phyloP scores from a whole-genome alignment of 2,329 filamentous ascomycete species.

The Beauveria varroae region DNA sequence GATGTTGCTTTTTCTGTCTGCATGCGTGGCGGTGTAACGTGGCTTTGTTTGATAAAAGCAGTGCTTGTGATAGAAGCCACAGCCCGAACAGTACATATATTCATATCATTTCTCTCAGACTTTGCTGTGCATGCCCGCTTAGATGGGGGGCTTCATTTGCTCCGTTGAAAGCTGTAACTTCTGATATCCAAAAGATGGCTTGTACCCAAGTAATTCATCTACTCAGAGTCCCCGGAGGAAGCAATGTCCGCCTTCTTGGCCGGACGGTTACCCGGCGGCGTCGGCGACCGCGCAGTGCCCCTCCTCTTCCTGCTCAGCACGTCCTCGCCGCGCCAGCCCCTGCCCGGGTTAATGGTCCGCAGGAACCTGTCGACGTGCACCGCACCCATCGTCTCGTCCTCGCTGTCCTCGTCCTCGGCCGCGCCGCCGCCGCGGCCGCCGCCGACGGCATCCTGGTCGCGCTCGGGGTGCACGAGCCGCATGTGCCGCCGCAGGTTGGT shows the following conservation, averaged over 20 bases:
- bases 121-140: background rate
- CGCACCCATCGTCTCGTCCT: conserved; percentile 50
- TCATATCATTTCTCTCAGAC: too few relatives aligned
- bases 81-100: too few relatives aligned
- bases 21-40: background rate
- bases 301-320: conserved; percentile 20
- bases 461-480: conserved; percentile 30
- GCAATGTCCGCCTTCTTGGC: background rate
- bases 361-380: conserved; percentile 65
- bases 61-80: too few relatives aligned
- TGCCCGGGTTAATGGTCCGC: conserved; percentile 41
- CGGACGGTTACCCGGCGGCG: background rate
- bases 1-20: background rate
- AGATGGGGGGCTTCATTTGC: background rate
- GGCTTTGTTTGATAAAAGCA: too few relatives aligned
- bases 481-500: conserved; percentile 32
- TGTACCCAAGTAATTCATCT: too few relatives aligned
- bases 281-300: background rate
- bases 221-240: background rate
- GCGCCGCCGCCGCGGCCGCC: background rate
- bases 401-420: conserved; percentile 25
- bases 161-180: background rate
- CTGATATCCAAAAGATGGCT: background rate
- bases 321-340: conserved; percentile 40
- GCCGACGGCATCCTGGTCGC: conserved; percentile 19